These are phyloP conservation scores for Penicillium sp. DNA, from an alignment of 2,329 filamentous ascomycete species.

Conservation along the genomic window DNA sequence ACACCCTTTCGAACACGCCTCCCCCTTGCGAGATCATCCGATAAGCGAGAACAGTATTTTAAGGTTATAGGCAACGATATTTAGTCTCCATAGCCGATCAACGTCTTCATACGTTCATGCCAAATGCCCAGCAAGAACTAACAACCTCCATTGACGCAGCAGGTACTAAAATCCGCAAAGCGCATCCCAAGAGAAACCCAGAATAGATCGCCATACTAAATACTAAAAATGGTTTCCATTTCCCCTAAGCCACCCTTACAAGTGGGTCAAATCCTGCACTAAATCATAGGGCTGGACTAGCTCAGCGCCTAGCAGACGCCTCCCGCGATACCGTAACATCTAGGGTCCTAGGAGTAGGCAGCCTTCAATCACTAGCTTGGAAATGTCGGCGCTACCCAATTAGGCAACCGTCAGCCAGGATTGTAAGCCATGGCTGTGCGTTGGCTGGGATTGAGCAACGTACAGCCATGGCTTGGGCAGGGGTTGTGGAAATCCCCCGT, in stretches of 20 bases:
- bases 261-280: background rate
- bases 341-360: background rate
- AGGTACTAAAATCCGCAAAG: background rate
- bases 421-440: background rate
- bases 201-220: background rate
- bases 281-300: background rate
- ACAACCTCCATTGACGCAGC: too few relatives aligned
- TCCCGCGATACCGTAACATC: background rate
- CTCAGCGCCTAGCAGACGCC: background rate
- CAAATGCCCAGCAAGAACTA: too few relatives aligned
- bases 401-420: background rate
- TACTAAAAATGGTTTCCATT: too few relatives aligned
- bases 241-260: background rate
- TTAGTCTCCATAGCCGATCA: too few relatives aligned
- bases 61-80: too few relatives aligned
- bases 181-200: background rate
- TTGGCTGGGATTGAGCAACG: background rate
- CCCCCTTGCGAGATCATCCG: too few relatives aligned
- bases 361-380: background rate
- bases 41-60: too few relatives aligned
- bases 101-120: too few relatives aligned
- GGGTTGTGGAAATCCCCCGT: too few relatives aligned
- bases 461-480: too few relatives aligned
- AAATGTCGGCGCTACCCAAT: background rate
- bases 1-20: too few relatives aligned